phyloP scores from a whole-genome alignment of 441 rosid species.

The Pelargonium cotyledonis region DNA sequence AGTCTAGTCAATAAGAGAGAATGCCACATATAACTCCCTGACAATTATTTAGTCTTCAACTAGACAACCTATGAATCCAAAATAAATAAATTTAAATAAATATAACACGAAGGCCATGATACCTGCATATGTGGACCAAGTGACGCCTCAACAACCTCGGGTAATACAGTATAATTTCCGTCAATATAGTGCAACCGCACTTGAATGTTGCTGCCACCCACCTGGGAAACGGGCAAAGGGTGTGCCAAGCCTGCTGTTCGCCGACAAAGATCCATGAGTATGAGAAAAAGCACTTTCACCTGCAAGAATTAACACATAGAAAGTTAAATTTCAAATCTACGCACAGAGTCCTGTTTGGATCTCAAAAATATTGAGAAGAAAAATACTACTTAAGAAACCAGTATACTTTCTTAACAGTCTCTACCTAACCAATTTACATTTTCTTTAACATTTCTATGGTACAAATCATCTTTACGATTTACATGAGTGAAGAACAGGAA shows the following conservation, averaged over 20 bases:
- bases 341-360: not conserved
- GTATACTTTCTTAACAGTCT: not conserved
- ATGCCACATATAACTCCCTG: too few relatives aligned
- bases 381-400: not conserved
- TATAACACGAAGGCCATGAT: constrained; percentile 10
- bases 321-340: not conserved
- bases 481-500: not conserved
- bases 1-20: too few relatives aligned
- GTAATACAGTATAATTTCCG: constrained; percentile 94
- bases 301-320: constrained; percentile 29
- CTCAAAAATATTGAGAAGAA: not conserved
- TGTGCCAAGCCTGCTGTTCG: constrained; percentile 71
- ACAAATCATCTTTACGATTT: too few relatives aligned
- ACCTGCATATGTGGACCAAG: constrained; percentile 99
- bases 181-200: constrained; percentile 97
- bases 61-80: too few relatives aligned
- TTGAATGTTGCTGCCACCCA: constrained; percentile 80
- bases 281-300: constrained; percentile 97
- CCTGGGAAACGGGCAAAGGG: constrained; percentile 93
- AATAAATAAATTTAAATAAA: too few relatives aligned
- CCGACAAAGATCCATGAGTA: constrained; percentile 95
- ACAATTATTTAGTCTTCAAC: too few relatives aligned
- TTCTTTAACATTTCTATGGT: too few relatives aligned
- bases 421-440: too few relatives aligned
- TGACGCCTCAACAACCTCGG: constrained; percentile 99